A percentile compares a stretch with the other conserved stretches of the same genome.
Conservation (phyloP, 768 basidiomycete species). For the Russula vinacea region DNA sequence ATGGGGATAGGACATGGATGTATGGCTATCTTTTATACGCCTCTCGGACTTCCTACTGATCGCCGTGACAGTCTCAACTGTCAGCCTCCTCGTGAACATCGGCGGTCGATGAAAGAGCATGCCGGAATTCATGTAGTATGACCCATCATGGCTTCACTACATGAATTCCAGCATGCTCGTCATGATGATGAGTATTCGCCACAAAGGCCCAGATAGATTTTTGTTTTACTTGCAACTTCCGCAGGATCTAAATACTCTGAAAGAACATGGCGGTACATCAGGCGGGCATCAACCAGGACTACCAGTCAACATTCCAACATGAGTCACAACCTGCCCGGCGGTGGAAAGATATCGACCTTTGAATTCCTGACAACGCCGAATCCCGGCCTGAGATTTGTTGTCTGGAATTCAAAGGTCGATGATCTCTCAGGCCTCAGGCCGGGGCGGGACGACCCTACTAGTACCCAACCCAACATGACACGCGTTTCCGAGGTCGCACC, state of each 20-base stretch:
- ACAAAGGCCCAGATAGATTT: too few species aligned
- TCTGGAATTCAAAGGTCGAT: too few species aligned
- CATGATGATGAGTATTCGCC: too few species aligned
- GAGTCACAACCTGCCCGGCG: background rate
- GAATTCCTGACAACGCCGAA: constrained; percentile 4
- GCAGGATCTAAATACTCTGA: background rate
- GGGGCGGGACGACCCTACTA: too few species aligned
- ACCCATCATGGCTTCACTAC: too few species aligned
- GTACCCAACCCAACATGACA: background rate
- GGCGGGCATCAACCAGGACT: background rate
- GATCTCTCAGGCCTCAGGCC: background rate
- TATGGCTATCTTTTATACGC: background rate
- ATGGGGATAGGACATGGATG: background rate
- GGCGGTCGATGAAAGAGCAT: background rate
- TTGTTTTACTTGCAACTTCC: background rate
- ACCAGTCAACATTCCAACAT: background rate
- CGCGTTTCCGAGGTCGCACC: background rate
- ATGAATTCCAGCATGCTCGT: too few species aligned
- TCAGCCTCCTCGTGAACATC: too few species aligned
- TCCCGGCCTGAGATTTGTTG: too few species aligned
- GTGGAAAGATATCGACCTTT: background rate
- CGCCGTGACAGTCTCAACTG: background rate
- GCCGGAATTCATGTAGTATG: background rate
- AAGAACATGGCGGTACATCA: background rate
- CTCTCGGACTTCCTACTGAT: background rate